Percentiles rank a stretch among this genome's conserved stretches.
phyloP scores from a whole-genome alignment of 805 yeast genomes.

The Pichia deserticola region DNA sequence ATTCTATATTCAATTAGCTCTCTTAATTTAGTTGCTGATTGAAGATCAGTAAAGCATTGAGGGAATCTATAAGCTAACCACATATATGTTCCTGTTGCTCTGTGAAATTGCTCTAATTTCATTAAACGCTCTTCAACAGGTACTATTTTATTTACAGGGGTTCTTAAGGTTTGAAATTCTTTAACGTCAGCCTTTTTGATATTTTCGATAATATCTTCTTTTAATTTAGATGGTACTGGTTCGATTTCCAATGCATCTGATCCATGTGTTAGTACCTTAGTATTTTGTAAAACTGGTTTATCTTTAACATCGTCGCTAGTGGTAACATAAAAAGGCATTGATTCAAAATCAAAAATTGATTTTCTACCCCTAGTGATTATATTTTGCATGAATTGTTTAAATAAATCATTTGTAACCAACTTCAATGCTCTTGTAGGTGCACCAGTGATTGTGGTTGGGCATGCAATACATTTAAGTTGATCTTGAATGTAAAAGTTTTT shows the following conservation, averaged over 20 bases:
- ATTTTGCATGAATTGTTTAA: slow-evolving; percentile 39
- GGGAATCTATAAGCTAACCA: slow-evolving; percentile 92
- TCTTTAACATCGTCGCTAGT: slow-evolving; percentile 13
- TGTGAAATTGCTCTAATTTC: slow-evolving; percentile 59
- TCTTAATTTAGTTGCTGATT: slow-evolving; percentile 65
- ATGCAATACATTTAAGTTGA: slow-evolving; percentile 33
- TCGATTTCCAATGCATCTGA: slow-evolving; percentile 17
- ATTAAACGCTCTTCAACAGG: slow-evolving; percentile 27
- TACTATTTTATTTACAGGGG: slow-evolving; percentile 14
- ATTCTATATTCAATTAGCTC: slow-evolving; percentile 59
- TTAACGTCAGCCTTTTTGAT: slow-evolving; percentile 12
- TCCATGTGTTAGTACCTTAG: slow-evolving; percentile 10
- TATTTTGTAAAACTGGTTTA: slow-evolving; percentile 6
- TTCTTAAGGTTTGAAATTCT: slow-evolving; percentile 13
- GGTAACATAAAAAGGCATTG: slow-evolving; percentile 26
- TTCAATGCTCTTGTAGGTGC: slow-evolving; percentile 19
- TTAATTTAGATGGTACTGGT: slow-evolving; percentile 23
- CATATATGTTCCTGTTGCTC: slow-evolving; percentile 56
- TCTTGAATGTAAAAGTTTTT: slow-evolving; percentile 25
- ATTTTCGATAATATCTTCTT: slow-evolving; percentile 11
- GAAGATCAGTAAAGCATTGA: slow-evolving; percentile 65
- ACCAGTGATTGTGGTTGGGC: slow-evolving; percentile 20
- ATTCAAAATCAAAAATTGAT: slow-evolving; percentile 44
- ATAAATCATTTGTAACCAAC: slow-evolving; percentile 32
- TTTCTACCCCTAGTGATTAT: slow-evolving; percentile 49